Percentiles rank a stretch among this genome's conserved stretches.
phyloP scores from a whole-genome alignment of 2,329 filamentous ascomycete genomes.

The Paecilomyces sp. region DNA sequence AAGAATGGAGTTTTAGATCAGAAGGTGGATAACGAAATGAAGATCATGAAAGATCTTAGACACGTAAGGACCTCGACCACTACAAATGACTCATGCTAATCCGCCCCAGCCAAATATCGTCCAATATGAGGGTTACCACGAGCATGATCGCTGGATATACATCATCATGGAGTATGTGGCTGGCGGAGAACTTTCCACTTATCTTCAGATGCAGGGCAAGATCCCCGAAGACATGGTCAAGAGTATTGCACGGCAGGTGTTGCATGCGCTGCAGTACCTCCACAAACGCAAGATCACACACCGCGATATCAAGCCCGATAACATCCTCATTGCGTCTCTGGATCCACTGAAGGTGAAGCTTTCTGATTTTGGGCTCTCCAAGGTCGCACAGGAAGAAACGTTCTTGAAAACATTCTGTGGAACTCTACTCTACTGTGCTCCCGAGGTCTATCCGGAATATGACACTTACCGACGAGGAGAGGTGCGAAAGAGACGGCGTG shows the following conservation, averaged over 20 bases:
- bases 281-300: conserved; percentile 88
- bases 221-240: conserved; percentile 65
- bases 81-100: conserved; percentile 6
- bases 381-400: conserved; percentile 85
- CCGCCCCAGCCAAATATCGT: conserved; percentile 80
- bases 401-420: conserved; percentile 96
- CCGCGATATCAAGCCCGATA: conserved; percentile 98
- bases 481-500: conserved; percentile 57
- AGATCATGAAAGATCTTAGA: conserved; percentile 78
- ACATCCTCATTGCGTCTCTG: conserved; percentile 73
- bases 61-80: conserved; percentile 56
- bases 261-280: conserved; percentile 77
- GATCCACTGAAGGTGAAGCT: conserved; percentile 78
- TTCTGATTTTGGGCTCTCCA: conserved; percentile 93
- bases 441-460: conserved; percentile 87
- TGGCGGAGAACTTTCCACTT: conserved; percentile 72
- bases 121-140: conserved; percentile 80
- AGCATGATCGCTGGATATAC: conserved; percentile 72
- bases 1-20: conserved; percentile 85
- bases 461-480: conserved; percentile 55
- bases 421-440: conserved; percentile 89
- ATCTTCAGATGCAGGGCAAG: conserved; percentile 54
- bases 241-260: conserved; percentile 59
- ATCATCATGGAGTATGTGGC: conserved; percentile 96
- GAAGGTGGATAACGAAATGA: conserved; percentile 95